Base-by-base conservation (phyloP, 164 flowering plant species). In the Magnolia changhungtana region DNA sequence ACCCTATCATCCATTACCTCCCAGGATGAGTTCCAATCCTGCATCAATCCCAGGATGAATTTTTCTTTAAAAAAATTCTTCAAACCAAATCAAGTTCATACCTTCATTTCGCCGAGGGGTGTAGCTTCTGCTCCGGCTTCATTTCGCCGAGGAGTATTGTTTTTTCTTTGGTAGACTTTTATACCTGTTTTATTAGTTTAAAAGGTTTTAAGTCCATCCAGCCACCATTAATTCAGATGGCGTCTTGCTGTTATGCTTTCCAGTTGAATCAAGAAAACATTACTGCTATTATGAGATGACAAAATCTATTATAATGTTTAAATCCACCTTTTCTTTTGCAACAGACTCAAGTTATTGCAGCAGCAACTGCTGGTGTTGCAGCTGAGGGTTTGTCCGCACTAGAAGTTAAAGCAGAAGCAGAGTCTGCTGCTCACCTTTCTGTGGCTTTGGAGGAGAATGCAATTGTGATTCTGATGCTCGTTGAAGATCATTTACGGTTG, bases 281-380 rank as follows among this genome's bases (percentile, higher is more conserved):
- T 24, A 52, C 37, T 67, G 19, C 37, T 50, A 31, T 31, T 66
- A 20, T 27, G 66, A 9, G 8, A 49, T 7, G 4, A 18, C 7
- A 31, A 21, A 78, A 73, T 74, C 63, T 76, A 52, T 69, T 78
- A 66, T 78, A 69, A 80, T 77, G 74, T 63, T 79, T 83, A 77
- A 83, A 82, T 86, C 79, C 75, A 78, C 77, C 1, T 79, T 76
- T 55, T 85, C 67, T 80, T 78, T 75, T 85, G 74, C 82, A 63
- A 81, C 94, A 96, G 99, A 96, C 98, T 80, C 98, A 96, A 89
- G 91, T 96, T 75, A 96, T 96, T 88, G 99, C 99, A 79, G 98
- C 98, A 31, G 99, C 98, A 2, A 94, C 99, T 79, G 99, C 99
- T 88, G 98, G 98, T 82, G 98, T 94, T 82, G 99, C 98, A 24